These are phyloP conservation scores for Knoxdaviesia capensis DNA, from an alignment of 2,329 filamentous ascomycete genomes.

Conservation along the genomic window DNA sequence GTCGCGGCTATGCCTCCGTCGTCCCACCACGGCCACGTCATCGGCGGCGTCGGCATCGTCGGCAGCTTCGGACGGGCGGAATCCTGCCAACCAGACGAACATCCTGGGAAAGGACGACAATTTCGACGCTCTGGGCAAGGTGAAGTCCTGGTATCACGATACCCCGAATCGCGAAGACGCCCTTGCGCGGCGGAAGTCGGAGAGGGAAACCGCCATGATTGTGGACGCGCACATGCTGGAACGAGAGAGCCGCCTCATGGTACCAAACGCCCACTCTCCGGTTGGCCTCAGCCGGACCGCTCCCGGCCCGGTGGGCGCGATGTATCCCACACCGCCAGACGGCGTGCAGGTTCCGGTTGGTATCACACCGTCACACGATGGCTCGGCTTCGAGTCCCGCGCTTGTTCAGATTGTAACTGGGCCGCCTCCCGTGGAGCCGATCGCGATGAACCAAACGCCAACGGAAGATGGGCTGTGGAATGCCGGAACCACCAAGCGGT, in stretches of 20 bases:
- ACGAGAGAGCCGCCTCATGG: slow-evolving; percentile 20
- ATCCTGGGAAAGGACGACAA: slow-evolving; percentile 17
- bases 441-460: no score
- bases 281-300: slow-evolving; percentile 27
- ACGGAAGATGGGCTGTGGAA: background rate
- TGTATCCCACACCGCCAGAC: slow-evolving; percentile 57
- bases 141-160: slow-evolving; percentile 26
- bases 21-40: no score
- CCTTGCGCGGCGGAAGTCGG: slow-evolving; percentile 25
- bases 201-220: slow-evolving; percentile 21
- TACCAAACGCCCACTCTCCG: slow-evolving; percentile 30
- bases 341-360: slow-evolving; percentile 33
- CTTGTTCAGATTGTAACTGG: background rate
- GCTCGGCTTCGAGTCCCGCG: slow-evolving; percentile 29
- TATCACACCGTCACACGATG: slow-evolving; percentile 35
- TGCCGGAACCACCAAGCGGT: slow-evolving; percentile 2
- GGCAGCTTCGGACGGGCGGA: no score
- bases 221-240: slow-evolving; percentile 17
- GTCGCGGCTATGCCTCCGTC: slow-evolving; percentile 30
- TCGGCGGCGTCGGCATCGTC: no score
- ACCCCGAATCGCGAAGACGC: slow-evolving; percentile 24
- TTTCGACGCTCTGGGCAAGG: slow-evolving; percentile 27
- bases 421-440: background rate
- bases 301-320: slow-evolving; percentile 23
- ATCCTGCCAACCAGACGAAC: no score